Conservation (phyloP, 805 yeast genomes). For the Kluyveromyces siamensis region DNA sequence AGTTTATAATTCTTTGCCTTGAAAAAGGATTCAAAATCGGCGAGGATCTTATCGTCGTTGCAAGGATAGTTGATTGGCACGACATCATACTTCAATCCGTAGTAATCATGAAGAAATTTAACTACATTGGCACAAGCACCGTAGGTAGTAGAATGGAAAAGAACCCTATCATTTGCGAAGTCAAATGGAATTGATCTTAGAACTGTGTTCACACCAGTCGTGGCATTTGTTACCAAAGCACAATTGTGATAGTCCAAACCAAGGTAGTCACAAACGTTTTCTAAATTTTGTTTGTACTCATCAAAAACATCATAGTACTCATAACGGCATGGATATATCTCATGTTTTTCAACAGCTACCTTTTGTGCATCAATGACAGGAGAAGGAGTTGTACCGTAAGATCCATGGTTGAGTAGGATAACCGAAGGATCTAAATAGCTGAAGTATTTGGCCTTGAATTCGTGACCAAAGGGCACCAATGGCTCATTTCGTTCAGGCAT, state of each 20-base stretch:
- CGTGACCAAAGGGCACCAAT: constrained; percentile 37
- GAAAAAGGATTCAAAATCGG: constrained; percentile 24
- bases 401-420: constrained; percentile 53
- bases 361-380: constrained; percentile 35
- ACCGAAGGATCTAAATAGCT: constrained; percentile 31
- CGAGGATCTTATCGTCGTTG: constrained; percentile 33
- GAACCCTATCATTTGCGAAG: constrained; percentile 41
- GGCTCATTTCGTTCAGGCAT: not conserved
- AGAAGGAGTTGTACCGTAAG: constrained; percentile 49
- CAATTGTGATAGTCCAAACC: constrained; percentile 39
- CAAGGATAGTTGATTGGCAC: constrained; percentile 38
- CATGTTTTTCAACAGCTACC: constrained; percentile 22
- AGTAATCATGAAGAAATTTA: constrained; percentile 29
- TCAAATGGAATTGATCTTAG: constrained; percentile 41
- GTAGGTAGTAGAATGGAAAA: constrained; percentile 42
- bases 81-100: constrained; percentile 30
- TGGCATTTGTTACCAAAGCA: constrained; percentile 52
- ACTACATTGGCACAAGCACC: constrained; percentile 47
- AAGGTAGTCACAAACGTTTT: constrained; percentile 34
- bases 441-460: constrained; percentile 41
- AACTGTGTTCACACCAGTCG: constrained; percentile 49
- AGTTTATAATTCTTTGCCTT: constrained; percentile 26
- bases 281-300: constrained; percentile 29
- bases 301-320: constrained; percentile 22
- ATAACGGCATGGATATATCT: constrained; percentile 41